Base-by-base conservation (phyloP, 371 early-diverging fungal species). In the Umbelopsis sp. region DNA sequence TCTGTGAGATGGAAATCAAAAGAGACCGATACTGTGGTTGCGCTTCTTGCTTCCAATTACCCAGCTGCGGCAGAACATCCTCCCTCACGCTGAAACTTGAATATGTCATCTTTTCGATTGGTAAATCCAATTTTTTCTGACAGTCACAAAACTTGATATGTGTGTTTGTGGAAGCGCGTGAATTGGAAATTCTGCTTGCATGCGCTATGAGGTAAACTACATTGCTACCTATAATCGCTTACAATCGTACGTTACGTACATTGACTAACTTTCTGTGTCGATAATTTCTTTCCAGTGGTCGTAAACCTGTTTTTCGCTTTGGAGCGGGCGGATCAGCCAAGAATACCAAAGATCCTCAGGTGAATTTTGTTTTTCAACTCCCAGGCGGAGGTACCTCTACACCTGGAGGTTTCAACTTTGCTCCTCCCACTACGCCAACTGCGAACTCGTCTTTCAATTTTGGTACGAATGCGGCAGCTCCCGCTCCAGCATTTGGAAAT, bases 1-100 rank as follows among this genome's bases (percentile, higher is more conserved):
- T 57, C 52, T 65, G 70, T 70, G 67, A 50, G 70, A 63, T 70
- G 65, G 52, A 45, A 51, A 65, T 65, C 20, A 57, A 57, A 57
- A 57, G 35, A 57, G 57, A n/a, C 1, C 57, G 57, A 57, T 25
- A 16, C 11, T 35, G 32, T 1, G 35, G 14, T 32, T 57, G 48
- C 48, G 48, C 16, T 16, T 48, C 41, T 41, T 41, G 41, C 52
- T 8, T 22, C 52, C 24, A 51, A 14, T 29, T 29, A 20, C 25
- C 52, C 48, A 48, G 48, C 48, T 48, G 48, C 48, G 48, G 18
- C 20, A n/a, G 41, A 8, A 48, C 29, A 3, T 29, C 29, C 29
- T 29, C 3, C 29, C 29, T 29, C 29, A 29, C 29, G 29, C 29
- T 29, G 29, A 29, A 29, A 29, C 29, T 29, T 29, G 29, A 4